Percentiles rank a stretch among this genome's conserved stretches.
phyloP scores from a whole-genome alignment of 2,329 filamentous ascomycete genomes.

The Chrysosphaeria jannelii region DNA sequence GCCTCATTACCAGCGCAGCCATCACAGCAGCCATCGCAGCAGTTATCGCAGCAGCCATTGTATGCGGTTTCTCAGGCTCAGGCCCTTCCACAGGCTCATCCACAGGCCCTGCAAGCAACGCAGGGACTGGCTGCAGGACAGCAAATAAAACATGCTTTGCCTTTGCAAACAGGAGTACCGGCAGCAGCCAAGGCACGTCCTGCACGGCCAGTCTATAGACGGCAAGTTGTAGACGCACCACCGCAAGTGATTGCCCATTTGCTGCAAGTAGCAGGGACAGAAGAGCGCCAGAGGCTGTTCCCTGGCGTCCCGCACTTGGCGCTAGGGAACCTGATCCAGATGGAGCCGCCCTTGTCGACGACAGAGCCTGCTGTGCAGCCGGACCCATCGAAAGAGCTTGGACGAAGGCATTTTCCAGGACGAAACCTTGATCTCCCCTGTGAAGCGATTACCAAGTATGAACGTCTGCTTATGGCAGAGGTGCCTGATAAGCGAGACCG shows the following conservation, averaged over 20 bases:
- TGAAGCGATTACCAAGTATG: constrained; percentile 5
- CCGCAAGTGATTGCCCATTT: constrained; percentile 3
- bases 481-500: constrained; percentile 3
- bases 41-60: too few relatives aligned
- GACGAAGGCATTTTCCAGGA: constrained; percentile 4
- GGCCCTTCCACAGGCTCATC: background rate
- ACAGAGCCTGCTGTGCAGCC: constrained; percentile 4
- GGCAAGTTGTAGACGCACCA: background rate
- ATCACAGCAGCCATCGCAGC: background rate
- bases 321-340: constrained; percentile 3
- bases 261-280: constrained; percentile 3
- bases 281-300: constrained; percentile 4
- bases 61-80: background rate
- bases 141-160: too few relatives aligned
- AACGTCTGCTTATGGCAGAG: constrained; percentile 3
- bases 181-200: background rate
- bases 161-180: too few relatives aligned
- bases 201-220: constrained; percentile 1
- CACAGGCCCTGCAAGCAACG: too few relatives aligned
- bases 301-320: constrained; percentile 3
- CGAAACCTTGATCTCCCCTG: constrained; percentile 4
- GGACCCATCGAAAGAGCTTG: constrained; percentile 5
- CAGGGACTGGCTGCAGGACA: too few relatives aligned
- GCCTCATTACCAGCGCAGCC: background rate
- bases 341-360: constrained; percentile 3